Base-by-base conservation (phyloP, 345 rosid genomes). In the Syzygium oleosum region DNA sequence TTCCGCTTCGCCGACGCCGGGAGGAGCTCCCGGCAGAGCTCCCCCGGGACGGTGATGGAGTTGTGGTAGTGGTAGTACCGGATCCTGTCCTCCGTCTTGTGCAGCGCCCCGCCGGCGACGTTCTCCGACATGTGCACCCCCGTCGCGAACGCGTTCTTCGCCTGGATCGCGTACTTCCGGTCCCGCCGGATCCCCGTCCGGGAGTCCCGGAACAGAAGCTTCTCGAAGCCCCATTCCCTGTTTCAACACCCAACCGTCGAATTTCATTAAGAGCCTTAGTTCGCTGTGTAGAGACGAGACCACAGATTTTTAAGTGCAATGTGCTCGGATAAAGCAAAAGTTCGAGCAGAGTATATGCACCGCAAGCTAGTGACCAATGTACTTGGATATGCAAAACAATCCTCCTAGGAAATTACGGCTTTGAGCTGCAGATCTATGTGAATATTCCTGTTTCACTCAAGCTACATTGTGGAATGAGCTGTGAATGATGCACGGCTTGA, bases 71-170 rank as follows among this genome's bases (percentile, higher is more conserved):
- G 98, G 80, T 94, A 97, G 83, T 96, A 97, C 46, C 97, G 94
- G 17, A 97, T 96, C 92, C 91, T 94, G 14, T 88, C 87, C 90
- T 97, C 98, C 1, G 98, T 96, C 92, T 94, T 94, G 94, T 97
- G 99, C 52, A 93, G 84, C 6, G 99, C 91, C 86, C 92, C 93
- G 53, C 99, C 99, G 9, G 91, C 87, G n/a, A 93, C 92, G 89
- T 97, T 96, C 93, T 96, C 96, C 49, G 99, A 97, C 99, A 97
- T 97, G 90, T 96, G 98, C 53, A 97, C 99, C 19, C 99, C 98
- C 0, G 98, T 97, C 0, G 98, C 96, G 84, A 84, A 95, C 16
- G 97, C 98, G 61, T 96, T 97, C 93, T 91, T 94, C 5, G 99
- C 97, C 87, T 96, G 99, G 41, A 96, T 97, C 43, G 98, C 99